These are phyloP conservation scores for Leucosporidium creatinivorum DNA, from an alignment of 768 basidiomycete genomes.

Conservation along the genomic window DNA sequence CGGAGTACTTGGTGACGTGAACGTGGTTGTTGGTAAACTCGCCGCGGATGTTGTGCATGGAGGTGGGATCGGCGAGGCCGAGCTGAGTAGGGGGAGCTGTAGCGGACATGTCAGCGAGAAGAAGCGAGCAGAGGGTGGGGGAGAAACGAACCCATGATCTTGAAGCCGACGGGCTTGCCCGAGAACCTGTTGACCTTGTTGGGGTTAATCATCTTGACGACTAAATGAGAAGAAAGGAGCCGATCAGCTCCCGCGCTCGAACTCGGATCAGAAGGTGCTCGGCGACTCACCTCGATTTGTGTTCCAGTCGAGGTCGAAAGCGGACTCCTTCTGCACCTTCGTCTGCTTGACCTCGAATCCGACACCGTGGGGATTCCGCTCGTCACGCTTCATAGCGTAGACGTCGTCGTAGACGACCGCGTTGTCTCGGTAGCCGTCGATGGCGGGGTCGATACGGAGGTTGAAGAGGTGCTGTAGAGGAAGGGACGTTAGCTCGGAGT, in stretches of 20 bases:
- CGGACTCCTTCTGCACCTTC: slow-evolving; percentile 11
- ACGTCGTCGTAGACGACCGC: slow-evolving; percentile 5
- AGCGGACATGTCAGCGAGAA: not conserved
- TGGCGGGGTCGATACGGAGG: slow-evolving; percentile 16
- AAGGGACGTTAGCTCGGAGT: no score
- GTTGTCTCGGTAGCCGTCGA: slow-evolving; percentile 3
- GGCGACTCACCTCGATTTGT: not conserved
- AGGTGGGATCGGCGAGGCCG: slow-evolving; percentile 33
- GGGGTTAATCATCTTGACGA: slow-evolving; percentile 35
- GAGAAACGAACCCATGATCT: slow-evolving; percentile 16
- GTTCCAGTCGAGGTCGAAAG: slow-evolving; percentile 3
- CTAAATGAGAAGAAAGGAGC: not conserved
- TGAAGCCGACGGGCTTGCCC: slow-evolving; percentile 36
- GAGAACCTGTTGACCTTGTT: slow-evolving; percentile 34
- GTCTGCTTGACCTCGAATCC: slow-evolving; percentile 19
- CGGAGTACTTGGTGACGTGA: slow-evolving; percentile 35
- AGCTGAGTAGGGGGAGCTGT: slow-evolving; percentile 36
- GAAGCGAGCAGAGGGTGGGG: no score
- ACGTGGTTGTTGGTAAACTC: slow-evolving; percentile 37
- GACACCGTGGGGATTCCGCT: slow-evolving; percentile 19
- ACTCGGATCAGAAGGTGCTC: not conserved
- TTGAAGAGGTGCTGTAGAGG: slow-evolving; percentile 9
- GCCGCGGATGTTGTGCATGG: slow-evolving; percentile 29
- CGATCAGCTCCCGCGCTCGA: not conserved
- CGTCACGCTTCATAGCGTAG: not conserved